Evolutionary conservation across 805 yeast species (phyloP), one percentile per base, ranked within the genome.

Genomic region (Candida rishiriensis): DNA sequence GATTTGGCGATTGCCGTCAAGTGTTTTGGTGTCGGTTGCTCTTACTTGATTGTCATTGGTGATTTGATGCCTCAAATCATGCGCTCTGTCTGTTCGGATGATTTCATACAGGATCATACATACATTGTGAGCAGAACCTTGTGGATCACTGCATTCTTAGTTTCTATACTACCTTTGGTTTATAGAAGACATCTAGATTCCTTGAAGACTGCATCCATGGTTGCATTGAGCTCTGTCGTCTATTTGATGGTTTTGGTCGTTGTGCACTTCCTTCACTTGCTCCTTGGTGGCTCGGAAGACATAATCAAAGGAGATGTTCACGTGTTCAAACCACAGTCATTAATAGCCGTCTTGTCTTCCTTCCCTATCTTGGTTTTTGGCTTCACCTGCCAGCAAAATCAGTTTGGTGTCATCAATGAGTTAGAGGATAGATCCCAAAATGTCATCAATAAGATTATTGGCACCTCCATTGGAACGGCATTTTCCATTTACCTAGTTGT

Each of bases 291-390:
- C 15, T 75, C 79, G 32, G 89, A 84, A 53, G 73, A 81, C 14
- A 65, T 73, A 1, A 64, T 68, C 12, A 71, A 69, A 42, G 90
- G 89, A 1, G 68, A 67, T 0, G 62, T 85, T 41, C 57, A 75
- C 45, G 44, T 71, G 52, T 48, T 79, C 48, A 58, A 62, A 29
- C 88, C 88, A 1, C 55, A 59, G 21, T 63, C 74, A 5, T 59
- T 72, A 13, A 53, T 72, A 0, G 61, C 75, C 3, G 68, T 80
- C n/a, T 71, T 90, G 15, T 73, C 85, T 18, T 80, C 93, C 10
- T 79, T 90, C 60, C 95, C 97, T n/a, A 85, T 90, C 50, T 82
- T 89, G 53, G 91, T 91, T 12, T 90, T 91, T 70, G 96, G 97
- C 0, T 91, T 81, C 65, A 91, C 98, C 0, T 93, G 97, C 56